Evolutionary conservation across 768 basidiomycete species (phyloP).

Genomic region (Russula foetens): DNA sequence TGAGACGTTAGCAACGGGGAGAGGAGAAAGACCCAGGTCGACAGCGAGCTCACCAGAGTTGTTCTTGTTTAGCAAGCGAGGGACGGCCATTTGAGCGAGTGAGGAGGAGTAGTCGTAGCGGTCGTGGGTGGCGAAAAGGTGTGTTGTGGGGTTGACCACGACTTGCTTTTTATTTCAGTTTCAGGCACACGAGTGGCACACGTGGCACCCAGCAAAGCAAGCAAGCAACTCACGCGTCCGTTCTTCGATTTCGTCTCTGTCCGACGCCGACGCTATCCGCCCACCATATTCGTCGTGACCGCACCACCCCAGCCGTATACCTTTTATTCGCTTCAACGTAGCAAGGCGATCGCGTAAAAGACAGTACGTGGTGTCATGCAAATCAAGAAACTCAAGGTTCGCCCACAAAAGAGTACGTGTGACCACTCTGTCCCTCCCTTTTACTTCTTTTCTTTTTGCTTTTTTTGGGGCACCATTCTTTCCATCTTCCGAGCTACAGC

Average conservation of each 20-base stretch:
- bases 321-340: not conserved
- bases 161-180: not conserved
- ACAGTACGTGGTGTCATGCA: conserved; percentile 33
- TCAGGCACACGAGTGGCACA: too few relatives aligned
- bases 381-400: conserved; percentile 74
- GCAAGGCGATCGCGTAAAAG: not conserved
- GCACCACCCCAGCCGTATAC: not conserved
- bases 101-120: not conserved
- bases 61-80: conserved; percentile 69
- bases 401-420: conserved; percentile 61
- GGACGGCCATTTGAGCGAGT: conserved; percentile 20
- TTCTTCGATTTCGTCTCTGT: too few relatives aligned
- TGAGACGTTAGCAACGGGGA: not conserved
- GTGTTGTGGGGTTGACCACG: not conserved
- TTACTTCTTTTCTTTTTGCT: not conserved
- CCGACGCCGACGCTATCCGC: not conserved
- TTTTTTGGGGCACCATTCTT: conserved; percentile 6
- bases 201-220: too few relatives aligned
- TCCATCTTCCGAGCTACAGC: not conserved
- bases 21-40: not conserved
- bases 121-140: not conserved
- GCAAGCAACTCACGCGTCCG: too few relatives aligned
- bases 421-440: not conserved
- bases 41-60: conserved; percentile 56
- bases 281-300: too few relatives aligned